Evolutionary conservation across 257 asterid genomes (phyloP).

Genomic region (Gentiana straminea): DNA sequence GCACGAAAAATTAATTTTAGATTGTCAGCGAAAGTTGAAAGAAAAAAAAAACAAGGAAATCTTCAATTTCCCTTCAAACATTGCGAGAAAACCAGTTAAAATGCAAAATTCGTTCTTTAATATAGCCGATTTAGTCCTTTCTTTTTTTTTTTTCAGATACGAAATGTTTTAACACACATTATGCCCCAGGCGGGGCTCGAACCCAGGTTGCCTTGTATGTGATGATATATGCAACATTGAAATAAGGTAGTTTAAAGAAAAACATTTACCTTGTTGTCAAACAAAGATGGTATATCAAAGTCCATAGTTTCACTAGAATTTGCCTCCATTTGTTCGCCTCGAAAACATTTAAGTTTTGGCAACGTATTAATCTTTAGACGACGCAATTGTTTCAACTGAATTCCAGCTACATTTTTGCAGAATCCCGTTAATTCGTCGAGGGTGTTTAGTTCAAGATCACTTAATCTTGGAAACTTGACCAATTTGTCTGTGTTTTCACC

Average conservation of each 20-base stretch:
- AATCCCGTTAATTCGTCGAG: constrained; percentile 12
- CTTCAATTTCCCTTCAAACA: no score
- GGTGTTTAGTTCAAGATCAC: constrained; percentile 9
- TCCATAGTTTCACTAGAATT: neutral
- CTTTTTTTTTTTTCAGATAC: no score
- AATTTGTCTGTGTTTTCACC: neutral
- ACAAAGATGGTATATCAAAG: neutral
- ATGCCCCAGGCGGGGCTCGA: no score
- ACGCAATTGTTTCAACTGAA: constrained; percentile 16
- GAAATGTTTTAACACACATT: no score
- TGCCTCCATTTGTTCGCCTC: neutral
- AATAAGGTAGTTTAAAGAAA: neutral
- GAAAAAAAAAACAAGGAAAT: no score
- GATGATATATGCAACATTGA: no score
- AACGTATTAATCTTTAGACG: neutral
- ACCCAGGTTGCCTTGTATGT: no score
- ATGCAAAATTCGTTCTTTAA: no score
- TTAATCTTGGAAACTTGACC: constrained; percentile 15
- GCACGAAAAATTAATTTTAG: neutral
- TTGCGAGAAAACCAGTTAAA: no score
- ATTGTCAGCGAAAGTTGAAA: neutral
- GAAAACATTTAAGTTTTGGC: constrained; percentile 5
- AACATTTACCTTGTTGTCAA: constrained; percentile 3
- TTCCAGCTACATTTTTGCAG: constrained; percentile 2
- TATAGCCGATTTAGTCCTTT: no score